Evolutionary conservation across 768 basidiomycete genomes (phyloP), one percentile per base, ranked within the genome.

Genomic region (Trichaptum fuscoviolaceum): DNA sequence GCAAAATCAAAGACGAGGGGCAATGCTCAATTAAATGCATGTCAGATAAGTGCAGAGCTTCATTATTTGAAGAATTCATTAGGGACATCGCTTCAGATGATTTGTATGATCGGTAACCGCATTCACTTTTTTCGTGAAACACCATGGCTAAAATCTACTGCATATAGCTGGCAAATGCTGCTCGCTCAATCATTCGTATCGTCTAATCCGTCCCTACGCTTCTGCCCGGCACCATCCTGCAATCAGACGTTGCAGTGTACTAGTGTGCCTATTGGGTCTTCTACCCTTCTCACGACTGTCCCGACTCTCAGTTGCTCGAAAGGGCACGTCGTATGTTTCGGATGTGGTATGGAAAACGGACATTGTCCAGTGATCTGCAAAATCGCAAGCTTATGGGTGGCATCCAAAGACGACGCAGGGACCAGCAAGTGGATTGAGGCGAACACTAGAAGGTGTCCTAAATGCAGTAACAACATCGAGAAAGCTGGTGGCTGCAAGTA

Each of bases 401-500:
- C 57, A 35, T 64, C 68, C 26, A 69, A 67, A 30, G 69, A 69
- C n/a, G 69, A 69, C 63, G 35, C 68, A 12, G 69, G 69, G 23
- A 69, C 64, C 8, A 18, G 65, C n/a, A 60, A 68, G 35, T 69
- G 69, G 69, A 68, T 69, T 62, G 58, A 65, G 34, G 69, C 69
- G 27, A 69, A 69, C 35, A 69, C 69, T n/a, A 69, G 68, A 62
- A 63, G 23, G 52, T 69, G 69, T 66, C 69, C 69, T 2, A 62
- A 66, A 26, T 69, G 69, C 36, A 24, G 63, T 12, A 63, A 69
- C n/a, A 69, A 52, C 27, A 68, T 67, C 58, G 69, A 69, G 58
- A 69, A 69, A 58, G 63, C 58, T 34, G 69, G 69, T 10, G 69
- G 69, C 27, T 69, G 69, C 69, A 69, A 68, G 69, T 69, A 58